Conservation (phyloP, 2,329 filamentous ascomycete genomes). For the Plectosphaerella sp. region DNA sequence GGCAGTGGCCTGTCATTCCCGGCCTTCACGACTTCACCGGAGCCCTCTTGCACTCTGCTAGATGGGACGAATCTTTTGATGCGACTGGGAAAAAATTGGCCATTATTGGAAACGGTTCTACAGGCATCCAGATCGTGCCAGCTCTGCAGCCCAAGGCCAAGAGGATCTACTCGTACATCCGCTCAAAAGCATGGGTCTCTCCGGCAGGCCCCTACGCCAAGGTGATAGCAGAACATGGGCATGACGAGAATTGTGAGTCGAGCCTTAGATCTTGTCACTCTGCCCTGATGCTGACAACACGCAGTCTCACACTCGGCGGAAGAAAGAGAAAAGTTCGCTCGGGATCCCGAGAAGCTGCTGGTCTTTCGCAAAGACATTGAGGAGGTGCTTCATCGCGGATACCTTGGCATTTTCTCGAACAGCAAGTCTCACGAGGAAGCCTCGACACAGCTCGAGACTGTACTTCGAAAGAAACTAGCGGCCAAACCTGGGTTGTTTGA, state of each 20-base stretch:
- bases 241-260: background rate
- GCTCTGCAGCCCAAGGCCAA: background rate
- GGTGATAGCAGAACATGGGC: background rate
- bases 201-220: background rate
- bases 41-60: background rate
- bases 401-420: background rate
- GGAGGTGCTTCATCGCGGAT: background rate
- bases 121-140: background rate
- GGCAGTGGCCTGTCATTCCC: background rate
- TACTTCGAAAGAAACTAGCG: background rate
- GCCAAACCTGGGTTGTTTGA: background rate
- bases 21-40: background rate
- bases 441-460: background rate
- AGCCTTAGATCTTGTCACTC: background rate
- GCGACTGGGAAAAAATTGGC: background rate
- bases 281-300: no score
- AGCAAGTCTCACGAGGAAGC: background rate
- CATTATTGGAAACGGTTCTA: background rate
- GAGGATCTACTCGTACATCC: background rate
- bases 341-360: background rate
- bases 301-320: background rate
- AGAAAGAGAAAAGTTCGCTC: background rate
- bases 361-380: background rate
- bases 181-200: background rate
- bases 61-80: background rate